Evolutionary conservation across 2,329 filamentous ascomycete genomes (phyloP), one percentile per base, ranked within the genome.

Genomic region (Monosporascus sp.): DNA sequence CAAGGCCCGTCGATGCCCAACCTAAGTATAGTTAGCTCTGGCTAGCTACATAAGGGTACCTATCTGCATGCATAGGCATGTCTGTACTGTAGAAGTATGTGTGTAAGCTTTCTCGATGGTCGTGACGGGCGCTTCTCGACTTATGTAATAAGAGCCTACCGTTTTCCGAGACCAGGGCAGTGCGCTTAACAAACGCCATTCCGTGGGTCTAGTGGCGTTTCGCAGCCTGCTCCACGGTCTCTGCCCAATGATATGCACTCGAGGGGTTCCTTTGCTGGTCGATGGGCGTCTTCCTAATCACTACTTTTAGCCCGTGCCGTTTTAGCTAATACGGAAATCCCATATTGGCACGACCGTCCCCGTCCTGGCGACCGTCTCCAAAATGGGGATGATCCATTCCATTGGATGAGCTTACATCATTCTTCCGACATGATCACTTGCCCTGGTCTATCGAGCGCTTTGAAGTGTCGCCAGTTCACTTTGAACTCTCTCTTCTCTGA

Each of bases 1-100:
- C 57, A 62, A 57, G 57, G 55, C 39, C 39, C 60, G 51, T 64
- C 60, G 64, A 54, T 66, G 64, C 63, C 64, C 64, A 65, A 65
- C 63, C 57, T 57, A 60, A 56, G 50, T 34, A 34, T 14, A 34
- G 31, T 34, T 34, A 34, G 31, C 31, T 14, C 31, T 34, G 31
- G 9, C 31, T 34, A 34, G 31, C 31, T 25, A 22, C 20, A 22
- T 44, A 44, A 20, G 20, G n/a, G 18, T 44, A 44, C 22, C n/a
- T 44, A 44, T 9, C 22, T 31, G 25, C 25, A 42, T 42, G 39
- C 22, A 42, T 42, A 15, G 17, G 42, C n/a, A 27, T 6, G 15
- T 25, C n/a, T 31, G 25, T 46, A 27, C 8, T 17, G 22, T 44
- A n/a, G n/a, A 31, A 22, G 42, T 46, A 46, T 17, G 34, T 31